A percentile compares a stretch with the other conserved stretches of the same genome.
Conservation (phyloP, 1,284 basidiomycete species). For the Trichosporon sp. region DNA sequence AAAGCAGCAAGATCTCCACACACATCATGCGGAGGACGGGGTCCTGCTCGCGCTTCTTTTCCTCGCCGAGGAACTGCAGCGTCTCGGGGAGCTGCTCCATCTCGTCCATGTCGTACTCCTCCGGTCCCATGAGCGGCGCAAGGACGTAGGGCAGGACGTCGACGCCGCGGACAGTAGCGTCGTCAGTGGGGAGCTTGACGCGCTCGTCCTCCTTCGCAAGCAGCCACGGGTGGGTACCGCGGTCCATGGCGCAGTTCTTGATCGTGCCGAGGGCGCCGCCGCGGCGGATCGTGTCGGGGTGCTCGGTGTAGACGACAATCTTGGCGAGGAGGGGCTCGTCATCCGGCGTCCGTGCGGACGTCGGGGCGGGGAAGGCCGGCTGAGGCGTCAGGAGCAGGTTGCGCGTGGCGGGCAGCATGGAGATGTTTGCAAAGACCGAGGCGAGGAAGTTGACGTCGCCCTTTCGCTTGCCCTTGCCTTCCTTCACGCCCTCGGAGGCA, state of each 20-base stretch:
- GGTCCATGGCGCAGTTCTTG: slow-evolving; percentile 55
- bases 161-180: slow-evolving; percentile 62
- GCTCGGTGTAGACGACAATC: slow-evolving; percentile 79
- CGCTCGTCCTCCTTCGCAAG: slow-evolving; percentile 44
- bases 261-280: slow-evolving; percentile 78
- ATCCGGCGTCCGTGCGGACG: slow-evolving; percentile 23
- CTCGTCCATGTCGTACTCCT: slow-evolving; percentile 87
- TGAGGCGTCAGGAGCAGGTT: slow-evolving; percentile 38
- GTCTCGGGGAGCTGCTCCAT: slow-evolving; percentile 79
- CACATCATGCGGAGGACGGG: slow-evolving; percentile 72
- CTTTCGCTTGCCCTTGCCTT: slow-evolving; percentile 55
- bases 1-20: slow-evolving; percentile 79
- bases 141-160: slow-evolving; percentile 77
- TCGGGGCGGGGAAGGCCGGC: slow-evolving; percentile 42
- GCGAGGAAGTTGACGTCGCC: slow-evolving; percentile 80
- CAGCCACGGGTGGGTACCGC: slow-evolving; percentile 42
- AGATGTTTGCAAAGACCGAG: slow-evolving; percentile 85
- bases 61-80: slow-evolving; percentile 80
- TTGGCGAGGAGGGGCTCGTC: slow-evolving; percentile 74
- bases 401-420: slow-evolving; percentile 50
- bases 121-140: slow-evolving; percentile 85
- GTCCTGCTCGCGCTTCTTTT: slow-evolving; percentile 80
- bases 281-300: slow-evolving; percentile 73
- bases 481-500: slow-evolving; percentile 55
- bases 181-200: slow-evolving; percentile 42